A percentile compares a stretch with the other conserved stretches of the same genome.
Conservation (phyloP, 2,329 filamentous ascomycete genomes). For the Penicillium sp. region DNA sequence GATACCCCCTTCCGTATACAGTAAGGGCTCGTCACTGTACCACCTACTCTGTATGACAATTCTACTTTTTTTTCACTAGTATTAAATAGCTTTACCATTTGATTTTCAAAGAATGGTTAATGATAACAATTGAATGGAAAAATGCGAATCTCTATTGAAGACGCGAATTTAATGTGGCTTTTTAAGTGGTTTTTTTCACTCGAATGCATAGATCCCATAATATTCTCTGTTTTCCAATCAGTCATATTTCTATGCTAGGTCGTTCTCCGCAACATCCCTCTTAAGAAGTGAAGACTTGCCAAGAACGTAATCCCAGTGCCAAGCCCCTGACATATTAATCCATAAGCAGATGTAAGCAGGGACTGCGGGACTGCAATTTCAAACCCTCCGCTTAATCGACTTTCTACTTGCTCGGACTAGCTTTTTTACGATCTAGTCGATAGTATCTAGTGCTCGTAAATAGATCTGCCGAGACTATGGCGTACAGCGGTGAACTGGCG, state of each 20-base stretch:
- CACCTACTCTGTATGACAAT: no score
- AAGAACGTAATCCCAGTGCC: neutral
- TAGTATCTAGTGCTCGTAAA: neutral
- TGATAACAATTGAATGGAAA: no score
- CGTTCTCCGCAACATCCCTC: neutral
- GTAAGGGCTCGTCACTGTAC: no score
- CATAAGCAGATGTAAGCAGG: neutral
- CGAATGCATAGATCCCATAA: no score
- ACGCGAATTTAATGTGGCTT: no score
- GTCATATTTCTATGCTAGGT: neutral
- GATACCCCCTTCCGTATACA: no score
- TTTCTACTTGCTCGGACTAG: neutral
- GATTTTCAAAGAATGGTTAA: no score
- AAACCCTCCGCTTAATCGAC: neutral
- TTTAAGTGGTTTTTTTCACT: no score
- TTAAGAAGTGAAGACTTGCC: neutral
- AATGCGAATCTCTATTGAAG: no score
- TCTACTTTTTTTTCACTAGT: no score
- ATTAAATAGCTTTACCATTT: no score
- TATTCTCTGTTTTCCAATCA: neutral
- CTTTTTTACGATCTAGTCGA: neutral
- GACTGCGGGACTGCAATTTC: neutral
- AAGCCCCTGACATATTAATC: neutral
- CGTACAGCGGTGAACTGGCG: constrained; percentile 1
- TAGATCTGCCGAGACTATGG: neutral